phyloP scores from a whole-genome alignment of 1,139 yeast genomes.

The Lipomyces yarrowii region DNA sequence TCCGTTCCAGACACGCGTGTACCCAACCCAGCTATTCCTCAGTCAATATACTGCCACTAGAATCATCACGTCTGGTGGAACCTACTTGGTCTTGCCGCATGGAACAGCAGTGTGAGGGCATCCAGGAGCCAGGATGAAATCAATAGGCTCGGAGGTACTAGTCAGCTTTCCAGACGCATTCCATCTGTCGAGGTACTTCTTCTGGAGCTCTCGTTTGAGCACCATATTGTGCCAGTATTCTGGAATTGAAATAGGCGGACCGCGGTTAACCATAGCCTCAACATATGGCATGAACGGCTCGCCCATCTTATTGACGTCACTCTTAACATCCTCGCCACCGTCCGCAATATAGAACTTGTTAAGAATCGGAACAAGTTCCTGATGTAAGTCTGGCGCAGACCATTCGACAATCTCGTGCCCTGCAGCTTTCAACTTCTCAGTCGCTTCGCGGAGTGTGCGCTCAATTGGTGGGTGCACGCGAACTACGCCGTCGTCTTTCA shows the following conservation, averaged over 20 bases:
- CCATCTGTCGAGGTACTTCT: constrained; percentile 39
- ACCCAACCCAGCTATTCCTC: constrained; percentile 36
- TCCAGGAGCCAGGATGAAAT: constrained; percentile 45
- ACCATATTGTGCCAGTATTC: constrained; percentile 43
- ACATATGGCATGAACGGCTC: constrained; percentile 45
- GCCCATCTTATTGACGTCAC: constrained; percentile 44
- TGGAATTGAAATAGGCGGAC: constrained; percentile 34
- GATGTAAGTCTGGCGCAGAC: constrained; percentile 41
- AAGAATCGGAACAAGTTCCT: constrained; percentile 42
- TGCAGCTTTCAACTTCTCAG: constrained; percentile 38
- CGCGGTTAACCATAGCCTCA: constrained; percentile 25
- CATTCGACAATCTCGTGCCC: constrained; percentile 53
- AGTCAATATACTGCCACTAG: neutral
- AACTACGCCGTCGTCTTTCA: constrained; percentile 53
- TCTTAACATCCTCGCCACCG: constrained; percentile 47
- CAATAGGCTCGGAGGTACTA: constrained; percentile 40
- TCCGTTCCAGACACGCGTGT: constrained; percentile 54
- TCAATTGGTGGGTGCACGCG: constrained; percentile 60
- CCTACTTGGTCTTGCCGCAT: constrained; percentile 37
- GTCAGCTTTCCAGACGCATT: constrained; percentile 36
- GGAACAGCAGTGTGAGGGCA: constrained; percentile 40
- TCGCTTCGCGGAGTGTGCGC: constrained; percentile 51
- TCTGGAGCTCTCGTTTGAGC: constrained; percentile 40
- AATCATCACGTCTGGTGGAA: neutral
- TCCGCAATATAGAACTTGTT: constrained; percentile 49